Percentiles rank a stretch among this genome's conserved stretches.
These are phyloP conservation scores for Kurtzmaniella cleridarum DNA, from an alignment of 805 yeast genomes.

Conservation along the genomic window DNA sequence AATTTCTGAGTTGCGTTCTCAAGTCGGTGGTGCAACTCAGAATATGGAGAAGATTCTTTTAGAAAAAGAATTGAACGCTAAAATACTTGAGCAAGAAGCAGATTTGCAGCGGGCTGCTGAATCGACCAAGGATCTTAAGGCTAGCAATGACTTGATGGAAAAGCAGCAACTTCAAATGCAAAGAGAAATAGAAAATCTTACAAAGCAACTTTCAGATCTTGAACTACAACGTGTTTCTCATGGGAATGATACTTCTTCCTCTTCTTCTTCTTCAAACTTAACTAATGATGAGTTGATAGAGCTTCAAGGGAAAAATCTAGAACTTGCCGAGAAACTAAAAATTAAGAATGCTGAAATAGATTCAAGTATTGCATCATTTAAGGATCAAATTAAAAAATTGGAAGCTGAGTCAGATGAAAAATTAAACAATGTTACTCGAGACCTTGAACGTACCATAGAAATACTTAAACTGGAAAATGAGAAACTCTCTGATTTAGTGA, in stretches of 20 bases:
- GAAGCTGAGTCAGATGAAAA: no score
- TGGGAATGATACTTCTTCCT: neutral
- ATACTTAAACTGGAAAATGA: neutral
- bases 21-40: neutral
- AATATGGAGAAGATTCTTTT: conserved; percentile 9
- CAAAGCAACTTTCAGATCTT: conserved; percentile 8
- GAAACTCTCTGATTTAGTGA: neutral
- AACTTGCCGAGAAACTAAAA: neutral
- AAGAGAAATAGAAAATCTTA: conserved; percentile 6
- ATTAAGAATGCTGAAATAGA: neutral
- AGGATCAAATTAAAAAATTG: no score
- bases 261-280: no score
- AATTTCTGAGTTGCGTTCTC: neutral
- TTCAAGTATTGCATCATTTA: no score
- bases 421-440: neutral
- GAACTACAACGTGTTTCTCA: conserved; percentile 5
- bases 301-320: neutral
- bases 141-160: neutral
- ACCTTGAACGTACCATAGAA: neutral
- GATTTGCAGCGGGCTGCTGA: neutral
- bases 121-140: neutral
- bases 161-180: neutral
- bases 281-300: neutral
- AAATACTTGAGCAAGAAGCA: conserved; percentile 5
- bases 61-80: conserved; percentile 11